Base-by-base conservation (phyloP, 768 basidiomycete genomes). In the Phallus indusiatus region DNA sequence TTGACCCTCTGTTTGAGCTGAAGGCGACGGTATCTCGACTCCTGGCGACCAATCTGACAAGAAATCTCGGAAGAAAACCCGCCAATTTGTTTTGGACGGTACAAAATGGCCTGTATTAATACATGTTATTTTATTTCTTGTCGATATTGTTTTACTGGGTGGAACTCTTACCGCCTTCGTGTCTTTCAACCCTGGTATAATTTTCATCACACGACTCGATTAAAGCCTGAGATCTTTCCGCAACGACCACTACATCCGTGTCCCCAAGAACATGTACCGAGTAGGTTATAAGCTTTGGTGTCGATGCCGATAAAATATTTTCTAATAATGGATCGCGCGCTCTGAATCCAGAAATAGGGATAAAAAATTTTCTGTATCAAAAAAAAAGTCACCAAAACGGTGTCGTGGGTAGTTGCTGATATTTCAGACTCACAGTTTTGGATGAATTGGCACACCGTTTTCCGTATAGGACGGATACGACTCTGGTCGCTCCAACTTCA, bases 31-130 rank as follows among this genome's bases (percentile, higher is more conserved):
- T 42, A 42, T 42, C 4, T 14, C n/a, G 4, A 42, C 42, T 10
- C 42, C 42, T 10, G 42, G 42, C 42, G 42, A 42, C 42, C 42
- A 42, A 11, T 42, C 42, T 10, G 42, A 42, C 42, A 90, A 73
- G 67, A 86, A 93, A 8, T 80, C 79, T 52, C 77, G 76, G 55
- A 93, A 73, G 70, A 94, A 92, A 64, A 77, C 79, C 33, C 86
- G 77, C 90, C 89, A 94, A 47, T 73, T 77, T 1, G 79, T 81
- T 64, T 86, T 88, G 10, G 83, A 85, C 1, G 91, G 91, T 3
- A 93, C 83, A 64, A 90, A 90, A 69, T 94, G 90, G 8, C 89
- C 90, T 91, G 64, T n/a, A n/a, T n/a, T n/a, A n/a, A n/a, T n/a
- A n/a, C n/a, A n/a, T n/a, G n/a, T n/a, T n/a, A n/a, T n/a, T n/a